These are phyloP conservation scores for Candolleomyces eurysporus DNA, from an alignment of 768 basidiomycete species.

Conservation along the genomic window DNA sequence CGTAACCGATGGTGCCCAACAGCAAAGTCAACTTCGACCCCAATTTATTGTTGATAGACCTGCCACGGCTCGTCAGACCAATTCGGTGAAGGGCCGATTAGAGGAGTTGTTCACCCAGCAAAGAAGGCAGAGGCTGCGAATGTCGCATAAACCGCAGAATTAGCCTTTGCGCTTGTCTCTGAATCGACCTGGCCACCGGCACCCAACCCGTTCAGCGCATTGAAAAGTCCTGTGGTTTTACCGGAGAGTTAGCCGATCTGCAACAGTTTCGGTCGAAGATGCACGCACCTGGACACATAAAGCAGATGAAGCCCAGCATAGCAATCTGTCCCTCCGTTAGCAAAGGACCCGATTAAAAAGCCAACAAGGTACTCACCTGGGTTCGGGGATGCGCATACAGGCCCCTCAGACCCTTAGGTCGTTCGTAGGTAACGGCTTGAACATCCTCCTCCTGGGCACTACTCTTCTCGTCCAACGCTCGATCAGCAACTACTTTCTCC, in stretches of 20 bases:
- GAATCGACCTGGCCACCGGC: conserved; percentile 73
- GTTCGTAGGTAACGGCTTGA: conserved; percentile 35
- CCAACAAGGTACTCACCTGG: conserved; percentile 28
- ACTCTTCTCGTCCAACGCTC: conserved; percentile 18
- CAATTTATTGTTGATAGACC: conserved; percentile 77
- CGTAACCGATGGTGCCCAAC: conserved; percentile 73
- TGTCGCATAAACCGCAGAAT: conserved; percentile 62
- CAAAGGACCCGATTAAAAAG: not conserved
- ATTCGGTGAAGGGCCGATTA: not conserved
- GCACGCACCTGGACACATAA: conserved; percentile 50
- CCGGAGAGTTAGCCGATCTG: not conserved
- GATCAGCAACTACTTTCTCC: not conserved
- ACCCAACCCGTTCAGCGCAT: conserved; percentile 77
- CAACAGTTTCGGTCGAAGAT: not conserved
- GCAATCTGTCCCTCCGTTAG: conserved; percentile 28
- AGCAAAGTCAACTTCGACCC: conserved; percentile 75
- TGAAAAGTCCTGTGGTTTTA: conserved; percentile 61
- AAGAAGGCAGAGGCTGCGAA: conserved; percentile 45
- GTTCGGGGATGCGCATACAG: conserved; percentile 58
- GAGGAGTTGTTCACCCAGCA: conserved; percentile 50
- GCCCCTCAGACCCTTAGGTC: conserved; percentile 51
- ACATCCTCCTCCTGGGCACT: conserved; percentile 22
- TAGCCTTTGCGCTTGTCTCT: conserved; percentile 66
- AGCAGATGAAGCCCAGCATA: conserved; percentile 70
- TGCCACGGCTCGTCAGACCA: conserved; percentile 19